A percentile compares a stretch with the other conserved stretches of the same genome.
Evolutionary conservation across 345 rosid species (phyloP).

Genomic region (Syzygium aromaticum): DNA sequence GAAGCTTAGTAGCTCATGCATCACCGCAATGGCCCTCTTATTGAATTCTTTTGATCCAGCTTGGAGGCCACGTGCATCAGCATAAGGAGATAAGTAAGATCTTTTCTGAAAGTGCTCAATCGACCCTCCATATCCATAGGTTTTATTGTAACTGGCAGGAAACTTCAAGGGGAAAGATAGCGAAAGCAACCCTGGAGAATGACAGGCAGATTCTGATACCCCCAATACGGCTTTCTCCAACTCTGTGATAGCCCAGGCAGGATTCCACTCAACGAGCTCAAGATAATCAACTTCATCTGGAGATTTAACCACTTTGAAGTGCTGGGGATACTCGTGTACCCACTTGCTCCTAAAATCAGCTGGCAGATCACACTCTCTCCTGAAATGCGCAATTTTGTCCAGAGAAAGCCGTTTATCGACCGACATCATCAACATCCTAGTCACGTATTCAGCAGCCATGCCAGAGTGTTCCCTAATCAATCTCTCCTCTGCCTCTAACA

Average conservation of each 20-base stretch:
- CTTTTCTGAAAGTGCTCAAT: slow-evolving; percentile 79
- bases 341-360: slow-evolving; percentile 61
- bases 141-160: slow-evolving; percentile 64
- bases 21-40: slow-evolving; percentile 76
- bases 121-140: slow-evolving; percentile 61
- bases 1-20: slow-evolving; percentile 87
- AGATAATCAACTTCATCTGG: slow-evolving; percentile 43
- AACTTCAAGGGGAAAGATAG: slow-evolving; percentile 71
- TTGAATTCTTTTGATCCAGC: slow-evolving; percentile 85
- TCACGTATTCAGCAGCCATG: not conserved
- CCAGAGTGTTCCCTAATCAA: too few species aligned
- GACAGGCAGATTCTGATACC: slow-evolving; percentile 20
- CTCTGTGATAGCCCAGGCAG: slow-evolving; percentile 74
- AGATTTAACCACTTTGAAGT: slow-evolving; percentile 41
- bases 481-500: too few species aligned
- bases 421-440: slow-evolving; percentile 47
- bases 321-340: slow-evolving; percentile 62
- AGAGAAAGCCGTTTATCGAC: slow-evolving; percentile 33
- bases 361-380: slow-evolving; percentile 81
- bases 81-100: slow-evolving; percentile 75
- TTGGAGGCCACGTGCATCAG: slow-evolving; percentile 53
- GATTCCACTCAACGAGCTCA: slow-evolving; percentile 75
- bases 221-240: slow-evolving; percentile 61
- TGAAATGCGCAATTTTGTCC: slow-evolving; percentile 63
- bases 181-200: slow-evolving; percentile 61